These are phyloP conservation scores for Diophrys sp. DNA, from an alignment of 73 alveolate genomes.

Conservation along the genomic window DNA sequence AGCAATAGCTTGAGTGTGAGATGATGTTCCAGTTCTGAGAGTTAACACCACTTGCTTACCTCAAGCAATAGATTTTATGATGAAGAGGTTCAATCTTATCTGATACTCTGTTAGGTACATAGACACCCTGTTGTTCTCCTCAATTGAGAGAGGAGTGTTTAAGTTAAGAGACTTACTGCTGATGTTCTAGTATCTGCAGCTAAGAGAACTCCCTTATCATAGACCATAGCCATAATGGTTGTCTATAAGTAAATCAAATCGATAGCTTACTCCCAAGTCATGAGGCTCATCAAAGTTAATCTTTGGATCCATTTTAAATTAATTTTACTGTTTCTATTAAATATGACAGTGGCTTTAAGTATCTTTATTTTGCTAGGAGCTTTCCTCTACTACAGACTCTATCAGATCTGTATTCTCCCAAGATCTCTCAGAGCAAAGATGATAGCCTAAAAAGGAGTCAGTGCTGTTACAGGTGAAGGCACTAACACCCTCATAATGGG, in stretches of 20 bases:
- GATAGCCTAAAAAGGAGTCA: too few species aligned
- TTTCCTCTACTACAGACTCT: too few species aligned
- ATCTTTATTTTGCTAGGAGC: too few species aligned
- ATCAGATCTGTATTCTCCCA: too few species aligned
- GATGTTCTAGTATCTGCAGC: conserved; percentile 93
- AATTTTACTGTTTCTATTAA: too few species aligned
- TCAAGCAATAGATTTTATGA: conserved; percentile 72
- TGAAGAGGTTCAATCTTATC: conserved; percentile 88
- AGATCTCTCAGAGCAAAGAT: too few species aligned
- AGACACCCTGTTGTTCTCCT: conserved; percentile 32
- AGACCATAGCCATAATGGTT: conserved; percentile 82
- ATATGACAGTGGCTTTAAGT: too few species aligned
- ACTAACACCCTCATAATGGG: too few species aligned
- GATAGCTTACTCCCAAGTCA: background rate
- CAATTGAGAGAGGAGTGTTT: too few species aligned
- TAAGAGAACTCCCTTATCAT: conserved; percentile 83
- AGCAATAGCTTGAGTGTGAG: conserved; percentile 85
- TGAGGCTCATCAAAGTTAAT: background rate
- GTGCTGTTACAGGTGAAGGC: too few species aligned
- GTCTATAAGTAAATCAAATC: conserved; percentile 33
- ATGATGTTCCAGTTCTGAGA: conserved; percentile 84
- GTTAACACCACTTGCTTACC: conserved; percentile 3
- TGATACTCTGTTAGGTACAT: conserved; percentile 81
- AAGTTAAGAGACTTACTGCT: conserved; percentile 67
- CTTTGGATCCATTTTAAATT: background rate